Evolutionary conservation across 352 stramenopile species (phyloP).

Genomic region (Vaucheria bursata): DNA sequence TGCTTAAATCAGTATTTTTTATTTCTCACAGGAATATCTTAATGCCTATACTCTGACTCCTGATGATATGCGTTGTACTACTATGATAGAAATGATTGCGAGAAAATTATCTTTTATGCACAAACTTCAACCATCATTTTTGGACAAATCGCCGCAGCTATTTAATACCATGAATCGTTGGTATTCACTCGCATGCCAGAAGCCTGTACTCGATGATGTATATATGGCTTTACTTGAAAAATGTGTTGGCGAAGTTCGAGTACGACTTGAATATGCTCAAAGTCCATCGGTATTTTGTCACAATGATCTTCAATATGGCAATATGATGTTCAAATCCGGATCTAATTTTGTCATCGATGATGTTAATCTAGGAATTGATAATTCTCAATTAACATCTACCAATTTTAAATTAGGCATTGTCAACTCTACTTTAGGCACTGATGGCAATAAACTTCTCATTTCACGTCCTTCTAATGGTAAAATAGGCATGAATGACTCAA

Average conservation of each 20-base stretch:
- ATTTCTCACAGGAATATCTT: background rate
- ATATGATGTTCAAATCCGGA: background rate
- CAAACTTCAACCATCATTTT: background rate
- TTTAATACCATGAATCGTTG: slow-evolving; percentile 11
- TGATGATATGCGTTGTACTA: background rate
- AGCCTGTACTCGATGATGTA: background rate
- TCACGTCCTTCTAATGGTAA: too few species aligned
- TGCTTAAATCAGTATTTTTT: too few species aligned
- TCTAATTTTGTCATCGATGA: background rate
- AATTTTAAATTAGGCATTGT: too few species aligned
- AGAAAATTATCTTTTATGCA: background rate
- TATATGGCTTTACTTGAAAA: background rate
- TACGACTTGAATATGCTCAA: background rate
- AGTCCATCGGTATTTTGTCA: slow-evolving; percentile 23
- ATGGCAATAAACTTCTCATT: too few species aligned
- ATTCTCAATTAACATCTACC: too few species aligned
- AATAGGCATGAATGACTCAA: too few species aligned
- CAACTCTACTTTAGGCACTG: too few species aligned
- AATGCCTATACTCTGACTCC: slow-evolving; percentile 4
- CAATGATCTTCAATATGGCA: slow-evolving; percentile 33
- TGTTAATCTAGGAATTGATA: background rate
- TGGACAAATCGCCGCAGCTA: slow-evolving; percentile 4
- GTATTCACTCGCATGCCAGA: background rate
- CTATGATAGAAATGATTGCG: background rate
- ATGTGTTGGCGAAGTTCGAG: background rate